These are phyloP conservation scores for Carallia brachiata DNA, from an alignment of 345 rosid genomes.

Conservation along the genomic window DNA sequence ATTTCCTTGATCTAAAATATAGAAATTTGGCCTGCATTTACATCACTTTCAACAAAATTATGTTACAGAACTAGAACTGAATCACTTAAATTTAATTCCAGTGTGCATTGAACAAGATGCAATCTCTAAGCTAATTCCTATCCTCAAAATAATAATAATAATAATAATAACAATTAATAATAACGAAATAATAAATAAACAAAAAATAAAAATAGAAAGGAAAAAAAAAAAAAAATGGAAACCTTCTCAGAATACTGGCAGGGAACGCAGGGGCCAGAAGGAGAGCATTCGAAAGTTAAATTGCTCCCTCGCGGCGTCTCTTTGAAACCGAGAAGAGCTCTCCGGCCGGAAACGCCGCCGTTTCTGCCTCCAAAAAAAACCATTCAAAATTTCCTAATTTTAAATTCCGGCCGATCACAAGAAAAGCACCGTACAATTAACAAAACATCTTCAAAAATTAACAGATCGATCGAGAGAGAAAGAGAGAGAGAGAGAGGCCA, in stretches of 20 bases:
- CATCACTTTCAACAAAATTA: too few relatives aligned
- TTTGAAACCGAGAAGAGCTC: slow-evolving; percentile 60
- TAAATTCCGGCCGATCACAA: not conserved
- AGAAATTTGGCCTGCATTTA: too few relatives aligned
- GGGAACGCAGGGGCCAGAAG: slow-evolving; percentile 86
- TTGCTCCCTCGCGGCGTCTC: slow-evolving; percentile 67
- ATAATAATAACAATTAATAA: too few relatives aligned
- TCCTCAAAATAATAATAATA: not conserved
- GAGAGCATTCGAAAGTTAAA: slow-evolving; percentile 73
- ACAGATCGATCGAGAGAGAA: too few relatives aligned
- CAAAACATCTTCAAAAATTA: too few relatives aligned
- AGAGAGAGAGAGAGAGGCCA: too few relatives aligned
- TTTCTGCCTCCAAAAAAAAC: slow-evolving; percentile 8
- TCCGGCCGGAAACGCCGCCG: slow-evolving; percentile 38
- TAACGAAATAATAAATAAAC: too few relatives aligned
- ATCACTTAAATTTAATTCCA: too few relatives aligned
- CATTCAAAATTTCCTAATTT: not conserved
- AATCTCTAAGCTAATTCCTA: too few relatives aligned
- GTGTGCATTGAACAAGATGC: too few relatives aligned
- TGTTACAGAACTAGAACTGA: too few relatives aligned
- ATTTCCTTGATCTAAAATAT: too few relatives aligned
- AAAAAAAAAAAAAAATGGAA: not conserved
- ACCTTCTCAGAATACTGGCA: slow-evolving; percentile 89
- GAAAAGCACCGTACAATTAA: not conserved
- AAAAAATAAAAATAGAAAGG: not conserved